Conservation (phyloP, 768 basidiomycete genomes). For the Amanita muscaria region DNA sequence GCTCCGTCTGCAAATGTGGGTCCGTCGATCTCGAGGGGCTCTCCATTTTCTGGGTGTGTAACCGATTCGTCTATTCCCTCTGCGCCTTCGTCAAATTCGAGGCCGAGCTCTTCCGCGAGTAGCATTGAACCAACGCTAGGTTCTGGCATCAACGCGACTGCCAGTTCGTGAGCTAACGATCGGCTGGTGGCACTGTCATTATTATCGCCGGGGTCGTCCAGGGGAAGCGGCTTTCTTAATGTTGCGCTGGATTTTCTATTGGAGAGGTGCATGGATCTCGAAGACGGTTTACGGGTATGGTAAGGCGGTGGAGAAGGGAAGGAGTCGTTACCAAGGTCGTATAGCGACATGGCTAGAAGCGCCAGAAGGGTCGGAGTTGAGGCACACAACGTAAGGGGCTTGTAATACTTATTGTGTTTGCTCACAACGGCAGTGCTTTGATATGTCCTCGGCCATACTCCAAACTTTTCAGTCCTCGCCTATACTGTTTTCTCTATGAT, state of each 20-base stretch:
- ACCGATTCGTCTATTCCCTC: slow-evolving; percentile 61
- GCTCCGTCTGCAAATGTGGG: slow-evolving; percentile 39
- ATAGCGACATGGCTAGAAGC: slow-evolving; percentile 24
- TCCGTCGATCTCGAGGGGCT: slow-evolving; percentile 18
- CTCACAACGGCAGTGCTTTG: no score
- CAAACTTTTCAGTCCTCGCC: no score
- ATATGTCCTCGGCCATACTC: no score
- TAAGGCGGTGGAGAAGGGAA: slow-evolving; percentile 20
- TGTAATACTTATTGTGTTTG: no score
- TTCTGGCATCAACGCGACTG: slow-evolving; percentile 82
- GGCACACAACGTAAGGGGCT: background rate
- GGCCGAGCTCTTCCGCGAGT: slow-evolving; percentile 81
- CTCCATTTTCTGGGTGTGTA: slow-evolving; percentile 20
- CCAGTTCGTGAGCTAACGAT: slow-evolving; percentile 81
- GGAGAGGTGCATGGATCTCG: slow-evolving; percentile 23
- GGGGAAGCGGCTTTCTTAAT: slow-evolving; percentile 34
- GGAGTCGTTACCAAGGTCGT: slow-evolving; percentile 23
- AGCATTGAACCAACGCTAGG: slow-evolving; percentile 69
- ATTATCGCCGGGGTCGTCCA: slow-evolving; percentile 24
- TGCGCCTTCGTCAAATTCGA: slow-evolving; percentile 82
- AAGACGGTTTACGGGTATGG: slow-evolving; percentile 27
- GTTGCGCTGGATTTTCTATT: slow-evolving; percentile 44
- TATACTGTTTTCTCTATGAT: no score
- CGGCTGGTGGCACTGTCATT: slow-evolving; percentile 39
- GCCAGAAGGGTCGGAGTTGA: background rate